Evolutionary conservation across 2,329 filamentous ascomycete species (phyloP).

Genomic region (Volutella citrinella): DNA sequence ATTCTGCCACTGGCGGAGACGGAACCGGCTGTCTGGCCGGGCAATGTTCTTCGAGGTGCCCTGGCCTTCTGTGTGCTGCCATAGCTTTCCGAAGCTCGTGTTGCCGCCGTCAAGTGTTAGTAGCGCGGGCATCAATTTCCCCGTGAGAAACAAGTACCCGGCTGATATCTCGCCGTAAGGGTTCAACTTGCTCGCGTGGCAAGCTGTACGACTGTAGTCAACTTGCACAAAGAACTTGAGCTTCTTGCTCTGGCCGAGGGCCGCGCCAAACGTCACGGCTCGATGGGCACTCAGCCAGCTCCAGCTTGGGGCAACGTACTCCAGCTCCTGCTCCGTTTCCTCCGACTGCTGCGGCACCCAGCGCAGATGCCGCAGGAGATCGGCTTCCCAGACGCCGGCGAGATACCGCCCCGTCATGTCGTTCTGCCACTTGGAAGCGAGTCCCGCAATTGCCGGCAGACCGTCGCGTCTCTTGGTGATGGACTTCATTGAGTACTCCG

Average conservation of each 20-base stretch:
- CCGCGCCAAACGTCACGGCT: constrained; percentile 17
- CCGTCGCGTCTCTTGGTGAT: constrained; percentile 20
- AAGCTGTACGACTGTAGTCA: constrained; percentile 11
- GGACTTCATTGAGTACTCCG: constrained; percentile 19
- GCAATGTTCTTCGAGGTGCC: constrained; percentile 3
- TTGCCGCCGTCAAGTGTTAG: constrained; percentile 3
- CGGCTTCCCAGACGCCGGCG: constrained; percentile 22
- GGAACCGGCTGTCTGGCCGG: constrained; percentile 15
- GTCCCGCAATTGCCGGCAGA: constrained; percentile 21
- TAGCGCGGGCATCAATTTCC: constrained; percentile 8
- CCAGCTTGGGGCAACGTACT: constrained; percentile 21
- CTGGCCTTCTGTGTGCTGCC: constrained; percentile 8
- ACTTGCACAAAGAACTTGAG: constrained; percentile 12
- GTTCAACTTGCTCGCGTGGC: constrained; percentile 8
- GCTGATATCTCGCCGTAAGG: constrained; percentile 15
- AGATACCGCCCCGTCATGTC: constrained; percentile 18
- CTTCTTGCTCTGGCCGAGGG: constrained; percentile 3
- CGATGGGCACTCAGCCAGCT: constrained; percentile 24
- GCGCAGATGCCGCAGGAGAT: constrained; percentile 14
- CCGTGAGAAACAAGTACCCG: constrained; percentile 19
- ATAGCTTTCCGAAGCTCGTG: too few relatives aligned
- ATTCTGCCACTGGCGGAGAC: constrained; percentile 3
- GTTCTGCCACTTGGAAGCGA: constrained; percentile 18
- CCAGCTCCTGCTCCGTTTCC: background rate
- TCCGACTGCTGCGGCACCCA: constrained; percentile 18